Base-by-base conservation (phyloP, 805 yeast species). In the Maudiozyma turicensis region DNA sequence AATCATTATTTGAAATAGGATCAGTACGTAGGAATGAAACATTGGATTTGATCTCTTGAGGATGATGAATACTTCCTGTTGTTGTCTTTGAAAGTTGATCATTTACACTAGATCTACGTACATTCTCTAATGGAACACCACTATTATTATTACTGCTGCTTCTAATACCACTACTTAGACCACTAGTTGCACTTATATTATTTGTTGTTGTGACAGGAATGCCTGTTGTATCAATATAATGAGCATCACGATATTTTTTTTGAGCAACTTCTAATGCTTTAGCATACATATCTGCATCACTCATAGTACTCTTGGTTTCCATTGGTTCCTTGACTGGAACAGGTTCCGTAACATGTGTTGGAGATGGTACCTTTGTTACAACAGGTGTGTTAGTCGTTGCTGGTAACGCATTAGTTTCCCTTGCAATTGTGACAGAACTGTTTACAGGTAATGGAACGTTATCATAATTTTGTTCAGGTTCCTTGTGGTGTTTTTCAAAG, bases 261-360 rank as follows among this genome's bases (percentile, higher is more conserved):
- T 74, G 68, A 0, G 88, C 86, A 28, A 77, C 75, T 53, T 75
- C 74, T 56, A 76, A 67, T 0, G 87, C 87, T 52, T 69, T 66
- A 8, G 71, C 73, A 57, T 81, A 81, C 72, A 81, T 69, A 52
- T 80, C 81, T 29, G 73, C 78, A 33, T 74, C 74, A 30, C 76
- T 43, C 15, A 57, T 26, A 34, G 41, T 39, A 29, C 40, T 43
- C 28, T 48, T 47, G 5, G 8, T 41, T 33, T n/a, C 29, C 7
- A 26, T 28, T 9, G 41, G 8, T 13, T 40, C 31, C 6, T 31
- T 31, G 26, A 33, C 9, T 28, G 8, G 43, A 3, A 20, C n/a
- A 15, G 30, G 11, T 39, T 39, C 42, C 30, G 6, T 3, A 11
- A 11, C 37, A 10, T 34, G 11, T n/a, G 37, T n/a, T 11, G 37